These are phyloP conservation scores for Apophysomyces variabilis DNA, from an alignment of 371 early-diverging fungal genomes.

Conservation along the genomic window DNA sequence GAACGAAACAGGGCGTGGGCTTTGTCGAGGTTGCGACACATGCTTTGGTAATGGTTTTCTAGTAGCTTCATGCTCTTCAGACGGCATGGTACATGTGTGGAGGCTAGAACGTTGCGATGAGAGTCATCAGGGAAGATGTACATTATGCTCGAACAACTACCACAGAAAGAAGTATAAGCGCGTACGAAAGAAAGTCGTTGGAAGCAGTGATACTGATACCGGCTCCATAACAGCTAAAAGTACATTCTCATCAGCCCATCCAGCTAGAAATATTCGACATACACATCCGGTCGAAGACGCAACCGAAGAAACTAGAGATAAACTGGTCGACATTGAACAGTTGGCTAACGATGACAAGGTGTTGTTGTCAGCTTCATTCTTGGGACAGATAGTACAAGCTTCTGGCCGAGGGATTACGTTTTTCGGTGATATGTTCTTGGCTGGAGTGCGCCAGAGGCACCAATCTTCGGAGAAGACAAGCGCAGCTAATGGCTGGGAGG, in stretches of 20 bases:
- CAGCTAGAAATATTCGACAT: constrained; percentile 1
- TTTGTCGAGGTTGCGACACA: constrained; percentile 32
- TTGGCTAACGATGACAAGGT: constrained; percentile 25
- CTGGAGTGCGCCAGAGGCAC: constrained; percentile 34
- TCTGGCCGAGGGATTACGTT: constrained; percentile 33
- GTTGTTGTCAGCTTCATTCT: constrained; percentile 21
- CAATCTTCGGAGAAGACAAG: background rate
- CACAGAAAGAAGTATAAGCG: constrained; percentile 36
- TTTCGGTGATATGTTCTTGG: constrained; percentile 32
- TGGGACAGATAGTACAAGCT: constrained; percentile 37
- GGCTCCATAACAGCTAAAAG: constrained; percentile 7
- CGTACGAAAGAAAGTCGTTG: background rate
- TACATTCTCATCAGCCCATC: background rate
- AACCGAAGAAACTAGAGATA: constrained; percentile 12
- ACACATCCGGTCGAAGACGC: background rate
- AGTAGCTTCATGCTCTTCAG: constrained; percentile 34
- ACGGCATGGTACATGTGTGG: constrained; percentile 41
- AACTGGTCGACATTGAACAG: constrained; percentile 41
- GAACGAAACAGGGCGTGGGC: constrained; percentile 31
- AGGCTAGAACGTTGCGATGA: constrained; percentile 27
- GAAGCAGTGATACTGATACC: background rate
- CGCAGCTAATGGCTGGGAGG: constrained; percentile 30
- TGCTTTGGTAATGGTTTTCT: constrained; percentile 43
- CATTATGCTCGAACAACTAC: constrained; percentile 31
- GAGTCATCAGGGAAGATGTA: constrained; percentile 22